These are phyloP conservation scores for Thalassiosira mediterranea DNA, from an alignment of 352 stramenopile genomes.

Conservation along the genomic window DNA sequence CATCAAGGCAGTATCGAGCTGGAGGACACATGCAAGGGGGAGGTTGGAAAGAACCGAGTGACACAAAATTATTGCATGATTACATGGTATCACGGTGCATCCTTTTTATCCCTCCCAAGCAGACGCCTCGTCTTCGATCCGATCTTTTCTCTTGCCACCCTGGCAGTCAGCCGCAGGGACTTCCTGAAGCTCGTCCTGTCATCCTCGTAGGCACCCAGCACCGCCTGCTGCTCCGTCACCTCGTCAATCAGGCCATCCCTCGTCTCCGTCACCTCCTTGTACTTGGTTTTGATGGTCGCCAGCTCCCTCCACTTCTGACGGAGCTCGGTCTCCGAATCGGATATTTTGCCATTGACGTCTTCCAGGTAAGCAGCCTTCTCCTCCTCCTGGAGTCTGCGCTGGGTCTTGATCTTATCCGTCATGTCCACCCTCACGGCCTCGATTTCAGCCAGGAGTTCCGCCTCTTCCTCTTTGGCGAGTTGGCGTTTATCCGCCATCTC, in stretches of 20 bases:
- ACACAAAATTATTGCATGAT: too few species aligned
- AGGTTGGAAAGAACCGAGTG: too few species aligned
- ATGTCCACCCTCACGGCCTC: slow-evolving; percentile 34
- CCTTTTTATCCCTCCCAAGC: slow-evolving; percentile 21
- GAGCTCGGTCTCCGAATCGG: slow-evolving; percentile 31
- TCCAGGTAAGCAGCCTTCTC: slow-evolving; percentile 21
- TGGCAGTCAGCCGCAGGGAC: slow-evolving; percentile 29
- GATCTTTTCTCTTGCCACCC: slow-evolving; percentile 43
- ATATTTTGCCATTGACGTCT: slow-evolving; percentile 31
- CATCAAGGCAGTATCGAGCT: too few species aligned
- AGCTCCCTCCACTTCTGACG: slow-evolving; percentile 36
- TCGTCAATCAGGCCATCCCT: slow-evolving; percentile 12
- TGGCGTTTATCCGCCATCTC: slow-evolving; percentile 25
- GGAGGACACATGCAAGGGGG: too few species aligned
- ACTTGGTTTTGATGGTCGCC: slow-evolving; percentile 25
- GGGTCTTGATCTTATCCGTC: slow-evolving; percentile 28
- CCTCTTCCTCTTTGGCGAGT: slow-evolving; percentile 28
- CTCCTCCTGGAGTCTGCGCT: slow-evolving; percentile 15
- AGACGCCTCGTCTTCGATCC: slow-evolving; percentile 28
- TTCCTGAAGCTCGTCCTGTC: slow-evolving; percentile 38
- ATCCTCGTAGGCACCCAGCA: slow-evolving; percentile 37
- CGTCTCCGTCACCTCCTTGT: slow-evolving; percentile 13
- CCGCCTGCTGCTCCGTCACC: slow-evolving; percentile 15
- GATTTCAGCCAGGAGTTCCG: slow-evolving; percentile 29
- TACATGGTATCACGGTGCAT: too few species aligned